Evolutionary conservation across 257 asterid species (phyloP).

Genomic region (Ligustrum vulgare): DNA sequence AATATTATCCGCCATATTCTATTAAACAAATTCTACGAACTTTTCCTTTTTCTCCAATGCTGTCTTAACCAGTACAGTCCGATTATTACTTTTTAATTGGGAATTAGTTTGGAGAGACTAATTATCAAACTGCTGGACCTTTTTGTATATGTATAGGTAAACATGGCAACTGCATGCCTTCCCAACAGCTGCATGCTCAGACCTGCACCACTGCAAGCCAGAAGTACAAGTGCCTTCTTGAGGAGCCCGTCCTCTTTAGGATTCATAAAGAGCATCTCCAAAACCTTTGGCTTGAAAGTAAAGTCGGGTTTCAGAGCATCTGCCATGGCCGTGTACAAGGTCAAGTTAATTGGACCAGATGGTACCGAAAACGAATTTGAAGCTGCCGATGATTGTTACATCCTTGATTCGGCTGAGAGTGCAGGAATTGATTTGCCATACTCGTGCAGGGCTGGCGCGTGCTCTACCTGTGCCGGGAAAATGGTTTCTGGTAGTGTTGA

Average conservation of each 20-base stretch:
- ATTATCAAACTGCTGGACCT: neutral
- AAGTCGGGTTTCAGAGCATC: slow-evolving; percentile 15
- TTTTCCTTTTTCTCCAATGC: neutral
- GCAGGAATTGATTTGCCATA: slow-evolving; percentile 24
- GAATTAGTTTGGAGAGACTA: neutral
- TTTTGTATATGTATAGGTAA: neutral
- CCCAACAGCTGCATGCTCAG: slow-evolving; percentile 14
- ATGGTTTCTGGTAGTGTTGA: slow-evolving; percentile 21
- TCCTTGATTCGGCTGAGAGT: slow-evolving; percentile 22
- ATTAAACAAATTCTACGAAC: neutral
- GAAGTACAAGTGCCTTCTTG: slow-evolving; percentile 6
- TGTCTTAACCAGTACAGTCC: neutral
- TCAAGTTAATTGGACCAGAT: slow-evolving; percentile 23
- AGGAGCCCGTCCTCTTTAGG: slow-evolving; percentile 14
- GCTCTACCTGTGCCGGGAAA: slow-evolving; percentile 29
- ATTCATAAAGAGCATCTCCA: neutral
- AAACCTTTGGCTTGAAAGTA: slow-evolving; percentile 18
- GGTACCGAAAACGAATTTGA: slow-evolving; percentile 23
- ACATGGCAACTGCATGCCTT: slow-evolving; percentile 23
- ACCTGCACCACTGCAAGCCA: slow-evolving; percentile 13
- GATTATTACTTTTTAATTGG: neutral
- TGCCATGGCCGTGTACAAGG: slow-evolving; percentile 23
- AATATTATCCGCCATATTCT: neutral
- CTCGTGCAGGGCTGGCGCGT: slow-evolving; percentile 28
- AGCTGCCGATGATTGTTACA: slow-evolving; percentile 19